Conservation (phyloP, 306 rosid genomes). For the Cucurbita maxima region DNA sequence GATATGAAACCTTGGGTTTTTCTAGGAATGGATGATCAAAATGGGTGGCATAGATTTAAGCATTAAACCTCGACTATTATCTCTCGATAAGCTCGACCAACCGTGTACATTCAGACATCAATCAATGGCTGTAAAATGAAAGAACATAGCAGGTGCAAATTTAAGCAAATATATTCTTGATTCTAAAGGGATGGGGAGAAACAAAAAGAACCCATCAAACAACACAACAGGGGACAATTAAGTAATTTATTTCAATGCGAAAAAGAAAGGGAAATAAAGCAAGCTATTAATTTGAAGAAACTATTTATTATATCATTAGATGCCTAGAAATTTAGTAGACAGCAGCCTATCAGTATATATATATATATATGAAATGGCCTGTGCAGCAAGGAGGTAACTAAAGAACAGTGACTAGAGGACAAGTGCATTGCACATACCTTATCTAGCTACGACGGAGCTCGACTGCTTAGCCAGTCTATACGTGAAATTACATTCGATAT, state of each 20-base stretch:
- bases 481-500: conserved; percentile 18
- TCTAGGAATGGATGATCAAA: background rate
- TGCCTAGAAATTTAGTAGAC: background rate
- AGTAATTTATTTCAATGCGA: background rate
- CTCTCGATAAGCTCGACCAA: background rate
- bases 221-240: background rate
- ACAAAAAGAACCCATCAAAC: conserved; percentile 1
- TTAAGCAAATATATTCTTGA: conserved; percentile 1
- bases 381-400: background rate
- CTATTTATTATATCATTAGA: conserved; percentile 4
- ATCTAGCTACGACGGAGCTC: conserved; percentile 15
- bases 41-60: conserved; percentile 7
- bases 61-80: background rate
- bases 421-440: background rate
- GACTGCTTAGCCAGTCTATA: conserved; percentile 19
- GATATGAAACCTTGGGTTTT: background rate
- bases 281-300: background rate
- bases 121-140: conserved; percentile 4
- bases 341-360: background rate
- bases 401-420: background rate
- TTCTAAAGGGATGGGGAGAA: background rate
- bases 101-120: conserved; percentile 1
- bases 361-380: background rate
- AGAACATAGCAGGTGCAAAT: background rate
- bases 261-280: background rate